phyloP scores from a whole-genome alignment of 495 filamentous ascomycete species.

The Schizothecium vesticola region DNA sequence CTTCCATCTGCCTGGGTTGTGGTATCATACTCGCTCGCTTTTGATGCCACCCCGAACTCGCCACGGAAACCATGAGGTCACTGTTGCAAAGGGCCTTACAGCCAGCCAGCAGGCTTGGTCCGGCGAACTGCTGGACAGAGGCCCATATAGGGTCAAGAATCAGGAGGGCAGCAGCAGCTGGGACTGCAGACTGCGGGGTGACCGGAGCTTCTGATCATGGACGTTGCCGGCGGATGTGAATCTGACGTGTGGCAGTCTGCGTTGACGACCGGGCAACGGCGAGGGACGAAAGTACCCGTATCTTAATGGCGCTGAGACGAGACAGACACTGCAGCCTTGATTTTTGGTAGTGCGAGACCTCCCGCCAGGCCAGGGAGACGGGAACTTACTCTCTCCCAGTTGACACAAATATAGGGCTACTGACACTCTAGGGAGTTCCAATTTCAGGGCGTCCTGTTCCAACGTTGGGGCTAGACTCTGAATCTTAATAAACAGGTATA shows the following conservation, averaged over 20 bases:
- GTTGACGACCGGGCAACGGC: neutral
- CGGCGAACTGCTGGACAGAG: no score
- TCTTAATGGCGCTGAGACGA: neutral
- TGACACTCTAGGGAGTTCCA: neutral
- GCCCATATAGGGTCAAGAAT: no score
- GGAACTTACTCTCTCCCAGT: no score
- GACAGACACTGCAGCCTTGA: no score
- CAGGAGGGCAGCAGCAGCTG: neutral
- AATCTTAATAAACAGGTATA: no score
- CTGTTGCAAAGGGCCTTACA: neutral
- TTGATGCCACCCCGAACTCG: no score
- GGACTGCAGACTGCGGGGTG: neutral
- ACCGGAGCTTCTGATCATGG: neutral
- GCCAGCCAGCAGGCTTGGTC: no score
- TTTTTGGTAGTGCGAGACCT: no score
- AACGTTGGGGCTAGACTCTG: no score
- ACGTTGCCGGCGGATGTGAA: neutral
- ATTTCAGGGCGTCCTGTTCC: neutral
- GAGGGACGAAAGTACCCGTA: neutral
- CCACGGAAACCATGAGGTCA: neutral
- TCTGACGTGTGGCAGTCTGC: neutral
- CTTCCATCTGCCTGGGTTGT: neutral
- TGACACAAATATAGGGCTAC: neutral
- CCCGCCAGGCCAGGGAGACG: no score
- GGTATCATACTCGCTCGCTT: neutral